These are phyloP conservation scores for Hawksworthiomyces lignivorus DNA, from an alignment of 2,329 filamentous ascomycete genomes.

Conservation along the genomic window DNA sequence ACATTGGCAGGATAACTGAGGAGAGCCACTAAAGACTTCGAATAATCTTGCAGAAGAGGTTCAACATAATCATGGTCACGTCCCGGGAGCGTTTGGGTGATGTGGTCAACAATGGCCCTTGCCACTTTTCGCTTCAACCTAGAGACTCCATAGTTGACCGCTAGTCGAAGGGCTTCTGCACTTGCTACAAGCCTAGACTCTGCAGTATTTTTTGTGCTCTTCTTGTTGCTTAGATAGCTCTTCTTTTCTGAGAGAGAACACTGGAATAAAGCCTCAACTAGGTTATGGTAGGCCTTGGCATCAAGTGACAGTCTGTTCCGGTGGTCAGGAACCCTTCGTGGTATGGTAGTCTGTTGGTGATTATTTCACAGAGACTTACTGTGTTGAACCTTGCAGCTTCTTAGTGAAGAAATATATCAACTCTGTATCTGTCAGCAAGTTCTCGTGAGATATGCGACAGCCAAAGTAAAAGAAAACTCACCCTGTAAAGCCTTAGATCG, in stretches of 20 bases:
- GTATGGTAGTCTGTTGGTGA: too few species aligned
- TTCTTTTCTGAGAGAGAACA: slow-evolving; percentile 61
- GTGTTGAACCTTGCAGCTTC: slow-evolving; percentile 15
- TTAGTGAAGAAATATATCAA: slow-evolving; percentile 17
- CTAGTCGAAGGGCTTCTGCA: slow-evolving; percentile 62
- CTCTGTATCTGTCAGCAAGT: slow-evolving; percentile 9
- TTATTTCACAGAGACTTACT: slow-evolving; percentile 9
- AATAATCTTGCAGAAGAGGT: slow-evolving; percentile 67
- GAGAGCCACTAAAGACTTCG: slow-evolving; percentile 64
- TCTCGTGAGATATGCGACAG: too few species aligned
- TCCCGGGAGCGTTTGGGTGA: slow-evolving; percentile 64
- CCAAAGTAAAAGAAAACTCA: background rate
- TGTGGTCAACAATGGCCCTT: slow-evolving; percentile 71
- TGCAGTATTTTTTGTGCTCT: slow-evolving; percentile 36
- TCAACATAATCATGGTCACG: slow-evolving; percentile 55
- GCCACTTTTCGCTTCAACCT: slow-evolving; percentile 70
- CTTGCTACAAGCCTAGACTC: slow-evolving; percentile 57
- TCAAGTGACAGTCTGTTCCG: slow-evolving; percentile 35
- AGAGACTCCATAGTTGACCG: slow-evolving; percentile 60
- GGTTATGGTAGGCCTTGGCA: slow-evolving; percentile 71
- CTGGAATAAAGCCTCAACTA: slow-evolving; percentile 75
- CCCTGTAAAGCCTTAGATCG: slow-evolving; percentile 16
- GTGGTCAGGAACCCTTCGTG: background rate
- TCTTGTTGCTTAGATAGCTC: slow-evolving; percentile 47
- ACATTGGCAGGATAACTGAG: slow-evolving; percentile 68